Evolutionary conservation across 208 protist species (phyloP).

Genomic region (Leishmania amazonensis): DNA sequence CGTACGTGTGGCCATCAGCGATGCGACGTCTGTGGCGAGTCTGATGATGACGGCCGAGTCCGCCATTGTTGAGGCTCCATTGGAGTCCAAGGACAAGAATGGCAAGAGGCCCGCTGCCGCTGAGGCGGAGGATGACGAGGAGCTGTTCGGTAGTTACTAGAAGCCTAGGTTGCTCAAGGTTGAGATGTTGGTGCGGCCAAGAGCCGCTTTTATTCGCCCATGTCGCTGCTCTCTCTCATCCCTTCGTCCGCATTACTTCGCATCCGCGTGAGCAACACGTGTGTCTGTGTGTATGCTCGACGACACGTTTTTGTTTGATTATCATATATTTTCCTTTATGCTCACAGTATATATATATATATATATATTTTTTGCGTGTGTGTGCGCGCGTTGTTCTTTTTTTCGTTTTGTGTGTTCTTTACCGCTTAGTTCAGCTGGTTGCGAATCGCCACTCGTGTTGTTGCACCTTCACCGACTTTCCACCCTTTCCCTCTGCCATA

Average conservation of each 20-base stretch:
- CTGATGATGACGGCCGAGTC: slow-evolving; percentile 97
- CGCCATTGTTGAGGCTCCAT: slow-evolving; percentile 72
- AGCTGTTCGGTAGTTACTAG: slow-evolving; percentile 42
- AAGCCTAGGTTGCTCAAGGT: too few relatives aligned
- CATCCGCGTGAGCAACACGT: background rate
- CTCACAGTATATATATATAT: background rate
- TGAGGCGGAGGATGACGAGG: slow-evolving; percentile 34
- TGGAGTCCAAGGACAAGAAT: slow-evolving; percentile 34
- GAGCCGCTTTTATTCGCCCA: background rate
- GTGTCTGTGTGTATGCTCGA: background rate
- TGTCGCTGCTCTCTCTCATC: background rate
- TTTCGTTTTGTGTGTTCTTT: background rate
- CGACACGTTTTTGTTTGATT: background rate
- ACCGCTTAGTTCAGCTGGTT: background rate
- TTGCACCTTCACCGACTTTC: background rate
- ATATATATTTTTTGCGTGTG: too few relatives aligned
- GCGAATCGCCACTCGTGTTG: background rate
- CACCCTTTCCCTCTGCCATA: background rate
- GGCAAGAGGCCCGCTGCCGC: slow-evolving; percentile 10
- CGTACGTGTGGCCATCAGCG: slow-evolving; percentile 96
- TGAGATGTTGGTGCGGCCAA: background rate
- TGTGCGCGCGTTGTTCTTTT: too few relatives aligned
- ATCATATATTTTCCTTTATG: background rate
- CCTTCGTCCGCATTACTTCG: background rate
- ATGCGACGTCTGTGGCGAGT: slow-evolving; percentile 96